A percentile compares a stretch with the other conserved stretches of the same genome.
Conservation (phyloP, 2,329 filamentous ascomycete species). For the Colletotrichum chlorophyti region DNA sequence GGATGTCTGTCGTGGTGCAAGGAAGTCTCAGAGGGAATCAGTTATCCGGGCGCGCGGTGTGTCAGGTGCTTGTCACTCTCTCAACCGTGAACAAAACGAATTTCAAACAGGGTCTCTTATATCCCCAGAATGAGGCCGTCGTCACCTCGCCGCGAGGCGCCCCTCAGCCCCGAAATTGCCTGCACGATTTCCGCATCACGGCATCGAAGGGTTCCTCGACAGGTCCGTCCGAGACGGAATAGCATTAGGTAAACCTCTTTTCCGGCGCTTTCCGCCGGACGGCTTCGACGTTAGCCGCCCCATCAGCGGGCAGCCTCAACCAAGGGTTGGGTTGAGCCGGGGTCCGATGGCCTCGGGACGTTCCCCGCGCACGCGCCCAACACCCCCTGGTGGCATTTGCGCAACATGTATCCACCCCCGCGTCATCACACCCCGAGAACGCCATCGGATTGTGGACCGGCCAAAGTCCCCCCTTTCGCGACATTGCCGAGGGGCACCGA, state of each 20-base stretch:
- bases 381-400: not conserved
- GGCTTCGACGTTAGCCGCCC: not conserved
- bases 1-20: not conserved
- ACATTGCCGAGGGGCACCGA: conserved; percentile 23
- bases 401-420: conserved; percentile 13
- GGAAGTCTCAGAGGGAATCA: not conserved
- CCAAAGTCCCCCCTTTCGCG: not conserved
- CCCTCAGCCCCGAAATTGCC: not conserved
- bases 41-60: conserved; percentile 4
- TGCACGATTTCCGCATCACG: conserved; percentile 18
- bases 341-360: conserved; percentile 10
- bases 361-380: conserved; percentile 10
- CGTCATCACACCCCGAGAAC: conserved; percentile 26
- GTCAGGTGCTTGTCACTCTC: not conserved
- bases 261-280: conserved; percentile 2
- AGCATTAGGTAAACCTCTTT: conserved; percentile 19
- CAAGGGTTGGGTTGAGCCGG: no score
- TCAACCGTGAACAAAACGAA: not conserved
- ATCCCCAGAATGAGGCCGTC: conserved; percentile 16
- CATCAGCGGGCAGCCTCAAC: no score
- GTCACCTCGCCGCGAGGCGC: no score
- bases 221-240: conserved; percentile 9
- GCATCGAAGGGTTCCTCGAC: not conserved
- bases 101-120: conserved; percentile 12
- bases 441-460: conserved; percentile 20